phyloP scores from a whole-genome alignment of 202 grass and related monocot genomes.

The Setaria viridis region DNA sequence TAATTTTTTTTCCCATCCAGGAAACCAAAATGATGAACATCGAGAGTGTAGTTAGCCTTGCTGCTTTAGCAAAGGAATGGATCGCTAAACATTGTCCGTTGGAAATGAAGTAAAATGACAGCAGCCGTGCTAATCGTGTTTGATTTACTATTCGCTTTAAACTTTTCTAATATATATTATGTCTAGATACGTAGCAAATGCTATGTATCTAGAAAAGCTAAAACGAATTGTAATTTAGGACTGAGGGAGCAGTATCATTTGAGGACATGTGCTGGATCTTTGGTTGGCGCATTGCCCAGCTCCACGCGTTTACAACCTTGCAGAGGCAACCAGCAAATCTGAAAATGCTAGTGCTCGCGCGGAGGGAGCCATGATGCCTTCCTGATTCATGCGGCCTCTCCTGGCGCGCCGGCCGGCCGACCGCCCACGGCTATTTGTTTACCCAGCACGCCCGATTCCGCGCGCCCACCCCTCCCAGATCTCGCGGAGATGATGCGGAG shows the following conservation, averaged over 20 bases:
- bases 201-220: too few species aligned
- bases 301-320: constrained; percentile 8
- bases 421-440: not conserved
- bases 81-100: constrained; percentile 21
- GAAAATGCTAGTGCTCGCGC: not conserved
- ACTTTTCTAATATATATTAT: too few species aligned
- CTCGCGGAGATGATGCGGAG: constrained; percentile 21
- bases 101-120: constrained; percentile 3
- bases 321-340: not conserved
- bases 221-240: too few species aligned
- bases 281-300: not conserved
- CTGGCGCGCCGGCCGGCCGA: not conserved
- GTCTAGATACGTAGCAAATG: too few species aligned
- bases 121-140: not conserved
- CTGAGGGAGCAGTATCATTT: not conserved
- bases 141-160: too few species aligned
- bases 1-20: not conserved
- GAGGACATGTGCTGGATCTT: not conserved
- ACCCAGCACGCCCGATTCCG: not conserved
- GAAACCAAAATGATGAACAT: not conserved
- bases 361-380: not conserved
- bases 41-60: not conserved
- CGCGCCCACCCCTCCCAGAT: not conserved
- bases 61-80: not conserved
- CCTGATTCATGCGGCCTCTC: not conserved